Base-by-base conservation (phyloP, 495 filamentous ascomycete species). In the Usnea hakonensis region DNA sequence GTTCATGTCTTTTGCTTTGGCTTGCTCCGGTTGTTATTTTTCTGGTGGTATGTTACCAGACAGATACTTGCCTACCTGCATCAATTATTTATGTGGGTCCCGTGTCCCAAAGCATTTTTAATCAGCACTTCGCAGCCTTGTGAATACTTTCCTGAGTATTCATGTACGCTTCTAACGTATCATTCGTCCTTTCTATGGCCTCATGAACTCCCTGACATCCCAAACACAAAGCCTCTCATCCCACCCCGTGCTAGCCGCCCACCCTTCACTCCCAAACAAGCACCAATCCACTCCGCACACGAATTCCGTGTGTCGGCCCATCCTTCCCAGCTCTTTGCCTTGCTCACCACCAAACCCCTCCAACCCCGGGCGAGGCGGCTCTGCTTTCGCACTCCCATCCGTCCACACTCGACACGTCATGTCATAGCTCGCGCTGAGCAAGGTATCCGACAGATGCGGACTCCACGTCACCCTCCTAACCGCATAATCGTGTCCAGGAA, bases 261-360 rank as follows among this genome's bases (percentile, higher is more conserved):
- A 98, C 5, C 95, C 94, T 65, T 96, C 93, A 21, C 82, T 85
- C 8, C 94, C 94, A 72, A 98, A 98, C 36, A 98, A 72, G 75
- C 94, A 97, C 94, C 94, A 98, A 70, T 97, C 94, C 13, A 97
- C 89, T 21, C 94, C 94, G n/a, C 89, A 96, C 35, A 86, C 91
- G 72, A 98, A 98, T 76, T 98, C 94, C 2, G 92, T 95, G 75
- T 98, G 94, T 44, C 82, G 78, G 52, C 85, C 88, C 92, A 98
- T 96, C 16, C 90, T 76, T 6, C 91, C 95, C 63, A 97, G 69
- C 75, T 96, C 84, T 30, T 79, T 76, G 11, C 88, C 90, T 23
- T 79, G 72, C 6, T 79, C 74, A 38, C 72, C 30, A 16, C 35
- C 58, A 26, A 26, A 58, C 17, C 35, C 71, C 8, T 74, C 68